Conservation (phyloP, 352 stramenopile species). For the Phytophthora boehmeriae region DNA sequence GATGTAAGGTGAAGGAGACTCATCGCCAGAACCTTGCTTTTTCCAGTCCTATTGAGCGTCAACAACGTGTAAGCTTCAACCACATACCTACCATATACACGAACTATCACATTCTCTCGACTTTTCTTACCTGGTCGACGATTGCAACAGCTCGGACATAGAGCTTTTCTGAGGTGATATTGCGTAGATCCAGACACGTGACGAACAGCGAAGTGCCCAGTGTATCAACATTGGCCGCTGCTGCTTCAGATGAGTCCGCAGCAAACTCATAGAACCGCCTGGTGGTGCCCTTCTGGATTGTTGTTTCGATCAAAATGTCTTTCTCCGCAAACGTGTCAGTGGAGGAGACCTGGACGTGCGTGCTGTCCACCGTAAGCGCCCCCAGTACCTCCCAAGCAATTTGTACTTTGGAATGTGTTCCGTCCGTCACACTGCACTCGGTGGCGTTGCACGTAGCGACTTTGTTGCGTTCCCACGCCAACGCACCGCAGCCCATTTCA, state of each 20-base stretch:
- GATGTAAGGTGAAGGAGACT: constrained; percentile 63
- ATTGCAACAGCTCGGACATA: constrained; percentile 69
- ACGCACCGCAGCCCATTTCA: constrained; percentile 56
- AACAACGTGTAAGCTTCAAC: constrained; percentile 4
- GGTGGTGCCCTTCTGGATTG: constrained; percentile 51
- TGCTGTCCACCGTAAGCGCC: constrained; percentile 75
- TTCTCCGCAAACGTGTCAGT: constrained; percentile 47
- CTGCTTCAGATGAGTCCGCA: constrained; percentile 34
- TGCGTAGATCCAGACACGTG: constrained; percentile 57
- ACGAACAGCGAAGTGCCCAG: constrained; percentile 74
- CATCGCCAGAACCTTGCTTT: constrained; percentile 47
- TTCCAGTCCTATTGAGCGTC: constrained; percentile 58
- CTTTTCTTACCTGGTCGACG: constrained; percentile 66
- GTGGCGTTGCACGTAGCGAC: constrained; percentile 57
- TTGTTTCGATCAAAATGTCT: constrained; percentile 54
- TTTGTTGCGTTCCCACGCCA: constrained; percentile 39
- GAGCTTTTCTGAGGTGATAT: constrained; percentile 47
- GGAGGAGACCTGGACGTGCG: constrained; percentile 67
- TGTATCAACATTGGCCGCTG: constrained; percentile 49
- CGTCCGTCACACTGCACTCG: constrained; percentile 35
- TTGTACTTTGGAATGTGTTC: constrained; percentile 52
- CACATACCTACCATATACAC: not conserved
- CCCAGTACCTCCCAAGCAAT: constrained; percentile 83
- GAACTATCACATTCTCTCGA: not conserved
- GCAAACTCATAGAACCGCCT: constrained; percentile 70